Evolutionary conservation across 768 basidiomycete species (phyloP), one percentile per base, ranked within the genome.

Genomic region (Mycena alexandri): DNA sequence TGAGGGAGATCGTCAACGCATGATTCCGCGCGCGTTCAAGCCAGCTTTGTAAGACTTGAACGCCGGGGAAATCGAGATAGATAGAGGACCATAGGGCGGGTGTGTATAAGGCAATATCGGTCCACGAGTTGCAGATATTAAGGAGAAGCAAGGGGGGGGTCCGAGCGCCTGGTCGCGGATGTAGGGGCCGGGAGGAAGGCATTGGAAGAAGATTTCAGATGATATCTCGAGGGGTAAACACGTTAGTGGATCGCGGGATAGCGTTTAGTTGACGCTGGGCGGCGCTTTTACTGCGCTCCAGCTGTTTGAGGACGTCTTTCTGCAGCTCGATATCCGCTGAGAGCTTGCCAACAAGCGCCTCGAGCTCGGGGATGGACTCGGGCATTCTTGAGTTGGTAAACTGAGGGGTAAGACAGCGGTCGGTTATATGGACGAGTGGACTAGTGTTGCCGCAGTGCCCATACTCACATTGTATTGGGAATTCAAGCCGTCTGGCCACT

Each of bases 151-250:
- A 33, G 11, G 42, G 51, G 0, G 33, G n/a, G 9, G 19, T 12
- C 8, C 7, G 51, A 10, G 41, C 3, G 57, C 16, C 7, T 13
- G 24, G 54, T 21, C 14, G n/a, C 14, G 6, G 38, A 16, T 12
- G 4, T 13, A 29, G 29, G 29, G 29, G 21, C 11, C 12, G 22
- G 19, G 9, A 22, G 53, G 46, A 38, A 63, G 36, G 10, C 54
- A 56, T 47, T 48, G 34, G 22, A 54, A 14, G 22, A 63, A 63
- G 5, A 63, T 55, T 4, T 47, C 36, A 5, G 44, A 55, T 7
- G 46, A 55, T 3, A 63, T 19, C 17, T 63, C 53, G 36, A 63
- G 19, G n/a, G 62, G 46, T 3, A 63, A 48, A 1, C 36, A 53
- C n/a, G 53, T 46, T 12, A 63, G 34, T 3, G 46, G 53, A 63